Percentiles rank a stretch among this genome's conserved stretches.
phyloP scores from a whole-genome alignment of 306 rosid species.

The Prunus campanulata region DNA sequence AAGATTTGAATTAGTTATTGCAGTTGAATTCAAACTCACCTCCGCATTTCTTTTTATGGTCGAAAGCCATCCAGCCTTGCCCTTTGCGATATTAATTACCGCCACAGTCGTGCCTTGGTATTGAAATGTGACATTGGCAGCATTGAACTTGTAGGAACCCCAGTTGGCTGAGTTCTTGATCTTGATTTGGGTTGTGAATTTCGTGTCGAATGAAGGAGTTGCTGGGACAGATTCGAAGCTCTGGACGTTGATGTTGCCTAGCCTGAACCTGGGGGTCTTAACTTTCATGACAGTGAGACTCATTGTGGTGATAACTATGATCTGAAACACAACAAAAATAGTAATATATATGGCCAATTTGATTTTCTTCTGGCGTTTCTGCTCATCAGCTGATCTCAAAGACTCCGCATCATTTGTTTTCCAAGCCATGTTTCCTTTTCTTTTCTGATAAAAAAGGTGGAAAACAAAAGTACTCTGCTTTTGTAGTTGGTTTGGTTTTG shows the following conservation, averaged over 20 bases:
- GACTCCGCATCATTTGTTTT: conserved; percentile 3
- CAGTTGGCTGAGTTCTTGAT: conserved; percentile 12
- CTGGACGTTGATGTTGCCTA: neutral
- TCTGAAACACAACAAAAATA: conserved; percentile 16
- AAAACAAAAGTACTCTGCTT: neutral
- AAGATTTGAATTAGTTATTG: neutral
- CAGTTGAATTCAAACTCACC: neutral
- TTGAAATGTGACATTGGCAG: neutral
- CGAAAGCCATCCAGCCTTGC: conserved; percentile 9
- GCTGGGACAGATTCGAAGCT: neutral
- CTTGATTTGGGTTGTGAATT: conserved; percentile 7
- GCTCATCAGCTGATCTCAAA: neutral
- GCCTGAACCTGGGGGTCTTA: conserved; percentile 23
- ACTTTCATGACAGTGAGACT: conserved; percentile 6
- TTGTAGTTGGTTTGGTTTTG: neutral
- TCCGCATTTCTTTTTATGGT: neutral
- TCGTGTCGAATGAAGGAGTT: neutral
- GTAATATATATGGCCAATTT: conserved; percentile 9
- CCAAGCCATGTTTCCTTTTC: neutral
- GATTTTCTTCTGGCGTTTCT: conserved; percentile 5
- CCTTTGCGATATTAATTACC: neutral
- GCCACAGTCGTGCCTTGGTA: neutral
- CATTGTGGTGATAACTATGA: neutral
- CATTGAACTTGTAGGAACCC: conserved; percentile 13
- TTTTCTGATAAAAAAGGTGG: neutral